Evolutionary conservation across 1,284 basidiomycete species (phyloP).

Genomic region (Sporisorium exsertum): DNA sequence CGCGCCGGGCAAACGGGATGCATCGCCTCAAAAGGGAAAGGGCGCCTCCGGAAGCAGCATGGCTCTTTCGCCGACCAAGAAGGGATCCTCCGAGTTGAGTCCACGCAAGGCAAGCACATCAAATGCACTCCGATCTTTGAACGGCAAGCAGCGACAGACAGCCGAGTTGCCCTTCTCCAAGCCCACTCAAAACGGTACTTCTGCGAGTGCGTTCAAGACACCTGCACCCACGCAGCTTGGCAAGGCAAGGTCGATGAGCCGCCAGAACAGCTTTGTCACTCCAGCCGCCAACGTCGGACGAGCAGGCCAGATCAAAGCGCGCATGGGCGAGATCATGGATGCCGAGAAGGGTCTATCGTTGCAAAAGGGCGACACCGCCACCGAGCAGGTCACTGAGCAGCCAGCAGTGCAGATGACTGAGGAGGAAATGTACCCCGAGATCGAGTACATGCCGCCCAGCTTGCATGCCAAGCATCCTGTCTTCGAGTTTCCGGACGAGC

Average conservation of each 20-base stretch:
- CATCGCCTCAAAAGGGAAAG: constrained; percentile 26
- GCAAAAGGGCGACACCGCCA: constrained; percentile 30
- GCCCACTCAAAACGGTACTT: constrained; percentile 14
- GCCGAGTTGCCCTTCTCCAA: constrained; percentile 37
- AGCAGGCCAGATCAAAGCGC: constrained; percentile 60
- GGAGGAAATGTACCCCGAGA: constrained; percentile 63
- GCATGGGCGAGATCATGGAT: constrained; percentile 59
- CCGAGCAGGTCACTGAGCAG: constrained; percentile 22
- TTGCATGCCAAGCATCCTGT: constrained; percentile 33
- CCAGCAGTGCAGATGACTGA: constrained; percentile 43
- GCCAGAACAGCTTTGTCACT: constrained; percentile 55
- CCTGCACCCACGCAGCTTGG: constrained; percentile 32
- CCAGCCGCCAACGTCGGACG: constrained; percentile 61
- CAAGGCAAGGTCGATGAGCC: constrained; percentile 30
- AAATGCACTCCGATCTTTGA: constrained; percentile 37
- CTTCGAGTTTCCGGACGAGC: constrained; percentile 53
- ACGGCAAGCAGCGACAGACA: constrained; percentile 40
- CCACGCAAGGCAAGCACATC: constrained; percentile 37
- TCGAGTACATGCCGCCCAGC: constrained; percentile 59
- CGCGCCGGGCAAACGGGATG: constrained; percentile 15
- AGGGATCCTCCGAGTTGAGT: constrained; percentile 27
- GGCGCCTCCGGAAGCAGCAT: constrained; percentile 6
- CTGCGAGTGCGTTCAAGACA: constrained; percentile 27
- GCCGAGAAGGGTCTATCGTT: constrained; percentile 46
- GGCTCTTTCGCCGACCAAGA: constrained; percentile 24